A percentile compares a stretch with the other conserved stretches of the same genome.
These are phyloP conservation scores for Primulina huaijiensis DNA, from an alignment of 257 asterid species.

Conservation along the genomic window DNA sequence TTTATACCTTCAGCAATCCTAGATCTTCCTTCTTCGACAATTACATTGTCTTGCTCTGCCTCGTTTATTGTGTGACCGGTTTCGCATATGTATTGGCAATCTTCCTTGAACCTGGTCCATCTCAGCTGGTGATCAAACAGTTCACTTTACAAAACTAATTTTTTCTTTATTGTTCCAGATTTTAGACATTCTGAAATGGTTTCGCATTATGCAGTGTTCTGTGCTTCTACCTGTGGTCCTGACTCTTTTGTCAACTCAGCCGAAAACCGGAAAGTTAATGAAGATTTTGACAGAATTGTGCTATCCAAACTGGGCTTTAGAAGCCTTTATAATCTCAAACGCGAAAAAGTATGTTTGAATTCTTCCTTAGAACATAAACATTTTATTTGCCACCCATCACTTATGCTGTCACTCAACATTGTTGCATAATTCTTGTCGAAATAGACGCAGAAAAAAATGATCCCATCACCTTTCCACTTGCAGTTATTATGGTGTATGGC, in stretches of 20 bases:
- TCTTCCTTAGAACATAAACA: not conserved
- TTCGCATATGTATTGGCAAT: constrained; percentile 65
- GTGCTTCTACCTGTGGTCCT: constrained; percentile 89
- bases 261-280: constrained; percentile 40
- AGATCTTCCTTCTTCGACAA: constrained; percentile 61
- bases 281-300: constrained; percentile 49
- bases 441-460: not conserved
- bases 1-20: constrained; percentile 67
- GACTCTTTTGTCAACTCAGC: constrained; percentile 85
- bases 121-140: constrained; percentile 57
- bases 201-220: constrained; percentile 60
- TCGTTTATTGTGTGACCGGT: constrained; percentile 67
- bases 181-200: constrained; percentile 16
- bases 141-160: constrained; percentile 10
- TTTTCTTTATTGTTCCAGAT: constrained; percentile 1
- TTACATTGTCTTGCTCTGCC: constrained; percentile 62
- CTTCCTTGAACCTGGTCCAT: constrained; percentile 70
- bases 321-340: constrained; percentile 82
- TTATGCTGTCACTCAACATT: not conserved
- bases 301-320: constrained; percentile 88
- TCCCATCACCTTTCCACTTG: constrained; percentile 14
- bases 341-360: constrained; percentile 53
- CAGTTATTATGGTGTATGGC: constrained; percentile 62
- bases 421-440: not conserved
- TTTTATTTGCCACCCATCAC: not conserved